Evolutionary conservation across 2,329 filamentous ascomycete genomes (phyloP).

Genomic region (Esteya vermicola): DNA sequence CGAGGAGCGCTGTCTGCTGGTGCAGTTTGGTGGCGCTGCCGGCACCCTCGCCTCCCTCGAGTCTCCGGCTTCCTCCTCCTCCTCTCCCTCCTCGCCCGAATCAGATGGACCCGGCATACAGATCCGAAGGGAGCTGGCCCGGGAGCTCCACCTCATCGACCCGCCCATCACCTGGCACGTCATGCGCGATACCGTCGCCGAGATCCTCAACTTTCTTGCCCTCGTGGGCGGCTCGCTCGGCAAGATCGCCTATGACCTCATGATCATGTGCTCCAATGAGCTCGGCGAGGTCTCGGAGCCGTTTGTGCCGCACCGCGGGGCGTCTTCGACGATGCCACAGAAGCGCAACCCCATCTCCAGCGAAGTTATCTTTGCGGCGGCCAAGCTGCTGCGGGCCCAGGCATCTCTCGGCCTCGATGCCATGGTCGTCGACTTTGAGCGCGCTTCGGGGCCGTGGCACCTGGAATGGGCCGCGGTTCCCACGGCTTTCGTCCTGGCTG

Average conservation of each 20-base stretch:
- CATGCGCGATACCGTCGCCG: conserved; percentile 36
- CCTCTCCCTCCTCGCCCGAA: too few relatives aligned
- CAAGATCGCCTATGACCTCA: conserved; percentile 40
- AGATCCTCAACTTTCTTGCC: conserved; percentile 37
- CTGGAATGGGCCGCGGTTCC: conserved; percentile 43
- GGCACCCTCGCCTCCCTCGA: conserved; percentile 40
- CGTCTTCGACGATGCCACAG: conserved; percentile 42
- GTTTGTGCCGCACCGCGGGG: conserved; percentile 37
- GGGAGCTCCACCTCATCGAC: conserved; percentile 29
- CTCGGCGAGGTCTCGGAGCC: conserved; percentile 39
- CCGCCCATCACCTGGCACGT: conserved; percentile 44
- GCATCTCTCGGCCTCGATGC: conserved; percentile 36
- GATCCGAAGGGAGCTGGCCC: conserved; percentile 33
- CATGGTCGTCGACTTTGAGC: conserved; percentile 44
- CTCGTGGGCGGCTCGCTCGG: conserved; percentile 37
- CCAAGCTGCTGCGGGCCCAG: conserved; percentile 36
- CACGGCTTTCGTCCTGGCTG: conserved; percentile 35
- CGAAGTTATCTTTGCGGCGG: conserved; percentile 39
- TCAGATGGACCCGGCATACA: conserved; percentile 27
- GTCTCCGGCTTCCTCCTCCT: too few relatives aligned
- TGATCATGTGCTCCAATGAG: conserved; percentile 36
- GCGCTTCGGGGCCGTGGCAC: conserved; percentile 44
- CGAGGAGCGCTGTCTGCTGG: conserved; percentile 28
- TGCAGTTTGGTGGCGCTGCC: conserved; percentile 42
- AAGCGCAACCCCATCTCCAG: conserved; percentile 45